Evolutionary conservation across 1,284 basidiomycete species (phyloP).

Genomic region (Marasmius fiardii): DNA sequence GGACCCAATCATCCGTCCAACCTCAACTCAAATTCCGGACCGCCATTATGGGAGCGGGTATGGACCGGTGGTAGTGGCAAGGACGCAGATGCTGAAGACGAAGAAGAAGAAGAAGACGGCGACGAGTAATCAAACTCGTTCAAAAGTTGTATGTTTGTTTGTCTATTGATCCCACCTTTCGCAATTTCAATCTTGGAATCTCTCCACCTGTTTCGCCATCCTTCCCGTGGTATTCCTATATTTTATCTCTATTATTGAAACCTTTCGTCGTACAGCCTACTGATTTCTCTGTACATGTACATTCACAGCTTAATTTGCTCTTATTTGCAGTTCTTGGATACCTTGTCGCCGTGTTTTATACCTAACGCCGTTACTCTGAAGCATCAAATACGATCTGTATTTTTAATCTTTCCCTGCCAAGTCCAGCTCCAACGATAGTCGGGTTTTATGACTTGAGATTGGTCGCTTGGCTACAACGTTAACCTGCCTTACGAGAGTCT

Average conservation of each 20-base stretch:
- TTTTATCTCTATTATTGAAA: not conserved
- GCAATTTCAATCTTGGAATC: not conserved
- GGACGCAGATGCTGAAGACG: slow-evolving; percentile 46
- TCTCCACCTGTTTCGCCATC: not conserved
- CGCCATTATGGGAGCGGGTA: slow-evolving; percentile 68
- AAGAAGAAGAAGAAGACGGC: slow-evolving; percentile 33
- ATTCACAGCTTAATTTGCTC: not conserved
- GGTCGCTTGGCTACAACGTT: too few species aligned
- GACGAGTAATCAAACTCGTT: slow-evolving; percentile 12
- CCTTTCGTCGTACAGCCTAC: not conserved
- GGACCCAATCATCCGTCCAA: slow-evolving; percentile 55
- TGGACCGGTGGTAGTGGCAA: slow-evolving; percentile 70
- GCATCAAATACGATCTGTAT: too few species aligned
- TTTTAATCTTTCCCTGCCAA: too few species aligned
- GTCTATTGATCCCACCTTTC: not conserved
- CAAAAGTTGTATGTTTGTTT: not conserved
- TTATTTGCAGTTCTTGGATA: too few species aligned
- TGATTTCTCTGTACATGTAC: not conserved
- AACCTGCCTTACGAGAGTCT: too few species aligned
- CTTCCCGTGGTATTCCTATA: not conserved
- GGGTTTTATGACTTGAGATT: too few species aligned
- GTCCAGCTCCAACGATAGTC: too few species aligned
- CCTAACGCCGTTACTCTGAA: too few species aligned
- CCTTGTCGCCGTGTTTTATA: too few species aligned
- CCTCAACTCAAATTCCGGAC: slow-evolving; percentile 25